These are phyloP conservation scores for Yamadazyma paraphyllophila DNA, from an alignment of 805 yeast genomes.

Conservation along the genomic window DNA sequence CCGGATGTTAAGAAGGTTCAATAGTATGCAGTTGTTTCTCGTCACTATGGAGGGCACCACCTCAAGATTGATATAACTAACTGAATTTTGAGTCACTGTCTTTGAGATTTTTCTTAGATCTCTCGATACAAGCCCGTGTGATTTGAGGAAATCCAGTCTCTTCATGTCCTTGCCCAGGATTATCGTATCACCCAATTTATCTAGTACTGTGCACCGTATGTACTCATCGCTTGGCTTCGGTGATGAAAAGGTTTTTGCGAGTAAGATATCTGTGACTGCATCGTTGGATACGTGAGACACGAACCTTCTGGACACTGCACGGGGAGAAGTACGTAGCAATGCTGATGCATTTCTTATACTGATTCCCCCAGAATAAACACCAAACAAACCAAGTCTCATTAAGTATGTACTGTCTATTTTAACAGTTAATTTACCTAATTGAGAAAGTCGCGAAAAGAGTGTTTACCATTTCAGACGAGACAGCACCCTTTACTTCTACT, in stretches of 20 bases:
- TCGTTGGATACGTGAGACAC: conserved; percentile 6
- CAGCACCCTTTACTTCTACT: neutral
- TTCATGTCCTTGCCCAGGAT: conserved; percentile 46
- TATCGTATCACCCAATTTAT: conserved; percentile 41
- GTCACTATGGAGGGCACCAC: conserved; percentile 57
- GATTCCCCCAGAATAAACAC: no score
- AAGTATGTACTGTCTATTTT: no score
- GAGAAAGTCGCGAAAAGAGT: neutral
- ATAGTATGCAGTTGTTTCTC: conserved; percentile 44
- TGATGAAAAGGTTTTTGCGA: conserved; percentile 20
- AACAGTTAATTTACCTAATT: neutral
- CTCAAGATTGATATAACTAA: conserved; percentile 33
- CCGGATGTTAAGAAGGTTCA: conserved; percentile 48
- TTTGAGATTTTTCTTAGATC: conserved; percentile 56
- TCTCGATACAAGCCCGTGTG: conserved; percentile 51
- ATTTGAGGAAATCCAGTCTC: conserved; percentile 41
- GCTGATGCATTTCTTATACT: neutral
- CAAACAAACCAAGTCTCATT: no score
- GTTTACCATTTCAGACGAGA: neutral
- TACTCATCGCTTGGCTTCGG: conserved; percentile 29
- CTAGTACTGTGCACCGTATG: conserved; percentile 50
- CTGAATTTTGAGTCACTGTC: conserved; percentile 17
- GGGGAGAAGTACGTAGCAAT: neutral
- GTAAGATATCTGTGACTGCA: conserved; percentile 17
- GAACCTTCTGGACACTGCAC: neutral